These are phyloP conservation scores for Fusarium concolor DNA, from an alignment of 2,329 filamentous ascomycete species.

Conservation along the genomic window DNA sequence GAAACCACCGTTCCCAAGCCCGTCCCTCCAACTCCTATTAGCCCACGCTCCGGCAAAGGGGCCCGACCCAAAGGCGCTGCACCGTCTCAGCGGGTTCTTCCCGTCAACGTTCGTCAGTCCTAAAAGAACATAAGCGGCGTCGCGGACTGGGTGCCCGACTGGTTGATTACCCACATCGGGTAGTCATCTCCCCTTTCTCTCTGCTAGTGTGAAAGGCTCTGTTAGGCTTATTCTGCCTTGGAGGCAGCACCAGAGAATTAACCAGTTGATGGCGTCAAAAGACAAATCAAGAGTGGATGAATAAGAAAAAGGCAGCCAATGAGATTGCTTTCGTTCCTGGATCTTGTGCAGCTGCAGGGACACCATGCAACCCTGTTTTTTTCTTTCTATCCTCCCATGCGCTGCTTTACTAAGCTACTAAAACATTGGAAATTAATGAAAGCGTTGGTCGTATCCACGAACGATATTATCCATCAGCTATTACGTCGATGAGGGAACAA, in stretches of 20 bases:
- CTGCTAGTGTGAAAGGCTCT: constrained; percentile 25
- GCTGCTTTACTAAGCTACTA: constrained; percentile 2
- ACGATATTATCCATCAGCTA: constrained; percentile 16
- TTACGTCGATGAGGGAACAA: constrained; percentile 15
- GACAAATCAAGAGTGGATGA: constrained; percentile 22
- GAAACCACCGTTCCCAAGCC: constrained; percentile 18
- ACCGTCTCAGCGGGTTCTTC: constrained; percentile 32
- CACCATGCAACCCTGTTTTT: constrained; percentile 33
- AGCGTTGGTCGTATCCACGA: constrained; percentile 3
- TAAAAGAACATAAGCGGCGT: constrained; percentile 25
- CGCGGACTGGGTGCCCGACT: constrained; percentile 26
- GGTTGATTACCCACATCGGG: constrained; percentile 31
- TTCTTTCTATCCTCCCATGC: constrained; percentile 8
- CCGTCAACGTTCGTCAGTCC: constrained; percentile 31
- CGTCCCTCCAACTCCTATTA: constrained; percentile 20
- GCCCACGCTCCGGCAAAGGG: constrained; percentile 29
- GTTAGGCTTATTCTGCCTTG: constrained; percentile 31
- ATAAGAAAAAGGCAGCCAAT: constrained; percentile 14
- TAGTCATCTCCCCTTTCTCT: constrained; percentile 33
- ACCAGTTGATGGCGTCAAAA: constrained; percentile 36
- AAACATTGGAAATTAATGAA: constrained; percentile 28
- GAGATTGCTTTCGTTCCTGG: constrained; percentile 28
- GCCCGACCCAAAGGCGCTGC: constrained; percentile 32
- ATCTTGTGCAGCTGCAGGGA: constrained; percentile 36
- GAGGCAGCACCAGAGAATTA: constrained; percentile 5